Conservation (phyloP, 2,329 filamentous ascomycete species). For the Aspergillus sp. region DNA sequence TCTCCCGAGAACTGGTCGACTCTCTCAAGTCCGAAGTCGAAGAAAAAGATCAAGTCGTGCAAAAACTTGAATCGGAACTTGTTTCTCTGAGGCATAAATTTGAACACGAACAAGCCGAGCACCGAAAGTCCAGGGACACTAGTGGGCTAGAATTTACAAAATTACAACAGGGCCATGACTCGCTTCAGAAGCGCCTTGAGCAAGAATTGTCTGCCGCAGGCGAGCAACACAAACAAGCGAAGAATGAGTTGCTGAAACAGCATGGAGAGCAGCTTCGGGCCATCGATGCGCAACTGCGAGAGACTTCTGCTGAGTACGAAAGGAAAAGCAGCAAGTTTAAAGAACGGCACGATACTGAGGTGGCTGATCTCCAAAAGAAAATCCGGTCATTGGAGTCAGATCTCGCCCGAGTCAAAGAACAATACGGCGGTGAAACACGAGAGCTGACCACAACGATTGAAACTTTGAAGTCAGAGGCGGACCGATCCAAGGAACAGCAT, state of each 20-base stretch:
- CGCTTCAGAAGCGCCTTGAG: conserved; percentile 68
- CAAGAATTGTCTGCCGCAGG: conserved; percentile 60
- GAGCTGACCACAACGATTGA: conserved; percentile 59
- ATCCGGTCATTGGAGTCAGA: conserved; percentile 59
- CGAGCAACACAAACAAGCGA: conserved; percentile 46
- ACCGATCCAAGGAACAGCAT: conserved; percentile 59
- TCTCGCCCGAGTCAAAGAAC: conserved; percentile 50
- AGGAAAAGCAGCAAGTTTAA: conserved; percentile 37
- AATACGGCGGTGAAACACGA: conserved; percentile 56
- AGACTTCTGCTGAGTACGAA: conserved; percentile 43
- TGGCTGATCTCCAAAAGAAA: conserved; percentile 61
- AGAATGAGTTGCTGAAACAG: conserved; percentile 44
- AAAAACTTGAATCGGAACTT: conserved; percentile 58
- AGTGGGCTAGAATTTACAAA: conserved; percentile 55
- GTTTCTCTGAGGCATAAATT: conserved; percentile 56
- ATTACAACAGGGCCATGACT: conserved; percentile 68
- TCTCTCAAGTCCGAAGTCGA: conserved; percentile 74
- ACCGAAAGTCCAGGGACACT: conserved; percentile 64
- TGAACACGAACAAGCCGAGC: conserved; percentile 72
- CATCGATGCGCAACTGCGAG: conserved; percentile 50
- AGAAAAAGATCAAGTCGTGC: conserved; percentile 64
- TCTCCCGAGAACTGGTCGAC: conserved; percentile 92
- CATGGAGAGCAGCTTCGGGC: conserved; percentile 49
- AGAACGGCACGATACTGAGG: conserved; percentile 58
- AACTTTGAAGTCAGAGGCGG: conserved; percentile 52